phyloP scores from a whole-genome alignment of 2,329 filamentous ascomycete species.

The Paecilomyces variotii region DNA sequence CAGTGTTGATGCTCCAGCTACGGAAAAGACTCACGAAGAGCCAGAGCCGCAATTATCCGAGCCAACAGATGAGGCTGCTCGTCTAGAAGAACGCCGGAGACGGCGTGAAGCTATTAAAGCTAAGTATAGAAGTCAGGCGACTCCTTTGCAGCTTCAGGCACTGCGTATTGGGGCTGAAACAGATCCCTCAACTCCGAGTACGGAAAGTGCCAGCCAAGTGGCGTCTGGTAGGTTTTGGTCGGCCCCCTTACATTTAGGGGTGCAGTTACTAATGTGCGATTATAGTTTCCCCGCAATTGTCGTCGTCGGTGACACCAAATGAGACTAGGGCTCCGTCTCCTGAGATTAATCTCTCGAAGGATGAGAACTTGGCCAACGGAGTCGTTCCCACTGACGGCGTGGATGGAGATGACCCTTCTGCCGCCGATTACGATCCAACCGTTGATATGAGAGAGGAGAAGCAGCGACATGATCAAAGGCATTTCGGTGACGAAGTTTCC shows the following conservation, averaged over 20 bases:
- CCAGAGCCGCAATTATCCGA: slow-evolving; percentile 41
- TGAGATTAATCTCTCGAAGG: slow-evolving; percentile 56
- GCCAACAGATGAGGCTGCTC: slow-evolving; percentile 68
- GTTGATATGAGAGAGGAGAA: slow-evolving; percentile 81
- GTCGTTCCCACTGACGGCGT: slow-evolving; percentile 28
- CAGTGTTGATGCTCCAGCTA: slow-evolving; percentile 11
- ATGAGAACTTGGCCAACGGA: slow-evolving; percentile 58
- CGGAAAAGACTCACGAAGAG: slow-evolving; percentile 16
- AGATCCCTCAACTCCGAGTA: slow-evolving; percentile 43
- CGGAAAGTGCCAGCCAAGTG: slow-evolving; percentile 27
- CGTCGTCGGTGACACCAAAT: slow-evolving; percentile 41
- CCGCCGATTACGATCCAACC: slow-evolving; percentile 85
- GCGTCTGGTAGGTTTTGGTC: slow-evolving; percentile 29
- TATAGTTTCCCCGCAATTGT: slow-evolving; percentile 27
- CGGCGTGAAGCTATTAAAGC: slow-evolving; percentile 77
- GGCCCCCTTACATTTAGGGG: neutral
- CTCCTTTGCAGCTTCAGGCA: slow-evolving; percentile 67
- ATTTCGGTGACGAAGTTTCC: slow-evolving; percentile 48
- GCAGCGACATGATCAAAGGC: slow-evolving; percentile 58
- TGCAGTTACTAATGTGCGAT: slow-evolving; percentile 29
- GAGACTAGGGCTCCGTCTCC: slow-evolving; percentile 46
- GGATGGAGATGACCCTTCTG: slow-evolving; percentile 71
- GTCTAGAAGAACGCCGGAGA: slow-evolving; percentile 78
- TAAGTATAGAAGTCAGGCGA: slow-evolving; percentile 64
- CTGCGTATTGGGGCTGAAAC: slow-evolving; percentile 56